Base-by-base conservation (phyloP, 2,329 filamentous ascomycete species). In the Phialemoniopsis sp. region DNA sequence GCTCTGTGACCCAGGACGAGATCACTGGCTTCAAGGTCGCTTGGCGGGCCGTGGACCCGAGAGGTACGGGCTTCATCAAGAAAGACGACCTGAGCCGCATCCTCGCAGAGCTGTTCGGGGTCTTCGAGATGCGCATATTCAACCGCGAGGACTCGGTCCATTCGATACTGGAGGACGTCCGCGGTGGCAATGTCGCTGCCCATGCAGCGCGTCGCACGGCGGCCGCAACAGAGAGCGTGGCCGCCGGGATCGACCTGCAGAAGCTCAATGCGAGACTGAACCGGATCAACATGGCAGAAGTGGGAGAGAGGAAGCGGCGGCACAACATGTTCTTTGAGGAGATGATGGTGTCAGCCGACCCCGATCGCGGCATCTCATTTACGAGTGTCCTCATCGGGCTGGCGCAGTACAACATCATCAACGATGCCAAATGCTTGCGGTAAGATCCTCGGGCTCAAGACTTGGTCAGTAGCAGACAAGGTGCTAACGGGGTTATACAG, bases 321-420 rank as follows among this genome's bases (percentile, higher is more conserved):
- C 90, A 93, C 70, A 95, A 95, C 50, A 76, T 84, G 13, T 97
- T 97, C 62, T 97, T 89, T 54, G 89, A 96, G 61, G 93, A 97
- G 66, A 86, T 96, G n/a, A 78, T 96, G 59, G 88, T 95, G 7
- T 90, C 89, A 8, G 88, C 89, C 6, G 89, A 97, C 59, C 85
- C 84, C 2, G 87, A 93, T 52, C 78, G 79, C 44, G 91, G 91
- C 32, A 93, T 97, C 44, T 85, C 87, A 1, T 97, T 97, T 61
- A 93, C 88, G 7, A 82, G 85, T 9, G 84, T 95, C 21, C 73
- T 97, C 37, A 93, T 97, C 85, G 93, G 94, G 44, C 71, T 97
- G 44, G 90, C 93, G 30, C 91, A 97, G 63, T 94, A 97, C 72
- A 97, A 96, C 54, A 89, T 97, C 55, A 97, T 97, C 59, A 95